A percentile compares a stretch with the other conserved stretches of the same genome.
Conservation (phyloP, 2,329 filamentous ascomycete genomes). For the Paracorniculantispora psalliotae region DNA sequence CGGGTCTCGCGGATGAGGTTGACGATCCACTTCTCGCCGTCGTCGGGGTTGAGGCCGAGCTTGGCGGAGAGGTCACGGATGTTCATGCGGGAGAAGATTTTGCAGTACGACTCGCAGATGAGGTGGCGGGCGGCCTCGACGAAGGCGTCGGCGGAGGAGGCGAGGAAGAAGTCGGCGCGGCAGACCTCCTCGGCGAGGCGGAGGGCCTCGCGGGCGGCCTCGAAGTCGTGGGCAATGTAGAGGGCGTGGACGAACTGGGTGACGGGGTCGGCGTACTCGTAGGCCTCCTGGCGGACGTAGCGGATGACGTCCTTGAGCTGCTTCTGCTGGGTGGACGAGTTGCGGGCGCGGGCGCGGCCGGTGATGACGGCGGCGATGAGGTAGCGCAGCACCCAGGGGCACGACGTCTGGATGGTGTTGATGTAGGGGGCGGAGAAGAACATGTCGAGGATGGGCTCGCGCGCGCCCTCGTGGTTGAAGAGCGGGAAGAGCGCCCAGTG, state of each 20-base stretch:
- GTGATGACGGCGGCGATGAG: constrained; percentile 92
- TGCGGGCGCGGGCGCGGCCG: constrained; percentile 75
- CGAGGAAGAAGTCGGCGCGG: constrained; percentile 92
- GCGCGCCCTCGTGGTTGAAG: constrained; percentile 92
- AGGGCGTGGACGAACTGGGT: constrained; percentile 95
- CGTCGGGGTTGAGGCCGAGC: constrained; percentile 85
- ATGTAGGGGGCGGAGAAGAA: constrained; percentile 97
- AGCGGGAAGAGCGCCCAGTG: constrained; percentile 99
- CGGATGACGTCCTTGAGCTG: constrained; percentile 96
- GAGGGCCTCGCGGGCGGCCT: constrained; percentile 89
- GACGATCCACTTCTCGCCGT: constrained; percentile 99
- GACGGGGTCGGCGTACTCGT: constrained; percentile 94
- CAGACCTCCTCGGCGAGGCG: constrained; percentile 85
- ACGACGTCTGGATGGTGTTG: constrained; percentile 98
- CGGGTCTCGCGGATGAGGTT: constrained; percentile 97
- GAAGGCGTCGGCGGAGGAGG: constrained; percentile 77
- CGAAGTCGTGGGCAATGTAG: constrained; percentile 82
- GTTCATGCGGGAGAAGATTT: constrained; percentile 98
- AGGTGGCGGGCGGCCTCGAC: constrained; percentile 92
- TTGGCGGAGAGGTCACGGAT: constrained; percentile 93
- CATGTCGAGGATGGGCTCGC: constrained; percentile 87
- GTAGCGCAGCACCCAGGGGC: constrained; percentile 95
- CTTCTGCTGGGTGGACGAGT: constrained; percentile 87
- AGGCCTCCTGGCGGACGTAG: constrained; percentile 92
- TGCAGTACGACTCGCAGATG: constrained; percentile 99